These are phyloP conservation scores for Silene conica DNA, from an alignment of 148 eudicot genomes.

Conservation along the genomic window DNA sequence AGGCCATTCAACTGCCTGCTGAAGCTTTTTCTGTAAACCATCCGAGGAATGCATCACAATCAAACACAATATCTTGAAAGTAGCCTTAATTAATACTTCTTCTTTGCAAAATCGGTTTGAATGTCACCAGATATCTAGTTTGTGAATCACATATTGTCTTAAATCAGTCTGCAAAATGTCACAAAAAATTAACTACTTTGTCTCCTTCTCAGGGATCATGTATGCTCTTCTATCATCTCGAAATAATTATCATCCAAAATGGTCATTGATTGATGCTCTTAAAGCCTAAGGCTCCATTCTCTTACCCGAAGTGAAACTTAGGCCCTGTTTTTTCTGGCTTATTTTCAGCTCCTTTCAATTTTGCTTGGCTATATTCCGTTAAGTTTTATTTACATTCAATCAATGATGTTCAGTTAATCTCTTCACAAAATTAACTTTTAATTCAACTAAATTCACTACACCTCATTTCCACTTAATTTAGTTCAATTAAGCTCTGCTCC, in stretches of 20 bases:
- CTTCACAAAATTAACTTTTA: too few species aligned
- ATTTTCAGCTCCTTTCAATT: too few species aligned
- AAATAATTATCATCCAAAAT: neutral
- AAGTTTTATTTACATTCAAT: too few species aligned
- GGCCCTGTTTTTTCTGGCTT: too few species aligned
- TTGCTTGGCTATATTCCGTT: too few species aligned
- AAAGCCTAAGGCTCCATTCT: neutral
- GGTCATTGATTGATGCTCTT: neutral
- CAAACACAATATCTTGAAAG: conserved; percentile 2
- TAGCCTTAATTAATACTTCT: conserved; percentile 5
- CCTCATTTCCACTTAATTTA: too few species aligned
- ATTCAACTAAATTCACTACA: too few species aligned
- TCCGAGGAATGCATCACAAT: neutral
- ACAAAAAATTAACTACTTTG: neutral
- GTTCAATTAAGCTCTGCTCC: too few species aligned
- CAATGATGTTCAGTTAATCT: too few species aligned
- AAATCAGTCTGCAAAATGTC: neutral
- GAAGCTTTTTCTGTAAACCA: conserved; percentile 74
- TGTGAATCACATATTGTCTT: neutral
- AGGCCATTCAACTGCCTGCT: conserved; percentile 99
- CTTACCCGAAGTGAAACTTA: neutral
- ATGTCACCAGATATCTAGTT: neutral
- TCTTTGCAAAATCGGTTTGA: neutral
- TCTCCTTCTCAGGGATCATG: neutral
- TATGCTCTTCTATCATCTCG: neutral